Base-by-base conservation (phyloP, 129 eudicot genomes). In the Kitagawia praeruptora region DNA sequence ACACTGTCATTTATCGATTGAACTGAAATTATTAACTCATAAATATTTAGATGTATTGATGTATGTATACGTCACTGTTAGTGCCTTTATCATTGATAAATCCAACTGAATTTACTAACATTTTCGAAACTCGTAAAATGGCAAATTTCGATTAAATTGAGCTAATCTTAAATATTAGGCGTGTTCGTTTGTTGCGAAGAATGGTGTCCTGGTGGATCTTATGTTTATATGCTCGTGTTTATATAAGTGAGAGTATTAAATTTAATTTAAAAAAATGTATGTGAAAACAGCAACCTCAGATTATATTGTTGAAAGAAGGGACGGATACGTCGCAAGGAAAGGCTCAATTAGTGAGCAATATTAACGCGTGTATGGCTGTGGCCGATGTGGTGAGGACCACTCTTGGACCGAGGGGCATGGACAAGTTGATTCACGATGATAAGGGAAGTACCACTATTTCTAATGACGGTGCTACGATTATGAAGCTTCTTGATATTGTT, bases 281-380 rank as follows among this genome's bases (percentile, higher is more conserved):
- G 27, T 2, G 27, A 7, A 61, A 61, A 46, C 93, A 92, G 97
- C 99, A 95, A 88, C 99, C 99, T 2, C 99, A 95, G 86, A 96
- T 96, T 88, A 96, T 96, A 70, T 75, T 96, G 88, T 90, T 96
- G 19, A 92, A 90, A 83, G 99, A 96, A 89, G 99, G 99, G 44
- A 96, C 99, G 21, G 98, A 96, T 82, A 92, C 97, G 2, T 96
- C 98, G 28, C 99, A 96, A 83, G 99, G 99, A 79, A 96, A 90
- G 75, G 87, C 99, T 6, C 99, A 96, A 84, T 73, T 96, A 45
- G 80, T 96, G 49, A 96, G 99, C 87, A 96, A 96, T 88, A 92
- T 96, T 23, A 96, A 92, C 80, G 99, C 99, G 12, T 90, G 96
- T 84, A 84, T 81, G 89, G 99, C 89, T 49, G 95, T 96, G 53